phyloP scores from a whole-genome alignment of 1,284 basidiomycete genomes.

The Malassezia equina region DNA sequence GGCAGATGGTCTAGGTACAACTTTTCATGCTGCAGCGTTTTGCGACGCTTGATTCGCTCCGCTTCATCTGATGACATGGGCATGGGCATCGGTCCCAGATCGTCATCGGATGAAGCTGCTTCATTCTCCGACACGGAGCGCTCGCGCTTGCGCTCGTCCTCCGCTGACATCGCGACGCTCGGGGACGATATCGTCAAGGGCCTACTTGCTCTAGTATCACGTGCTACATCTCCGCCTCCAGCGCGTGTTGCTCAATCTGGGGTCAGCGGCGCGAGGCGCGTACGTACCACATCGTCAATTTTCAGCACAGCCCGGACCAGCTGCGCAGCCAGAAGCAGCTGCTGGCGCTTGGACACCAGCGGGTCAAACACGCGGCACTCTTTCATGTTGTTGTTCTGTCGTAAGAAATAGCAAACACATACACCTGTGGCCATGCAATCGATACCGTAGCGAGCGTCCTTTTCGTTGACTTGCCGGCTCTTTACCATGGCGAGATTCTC shows the following conservation, averaged over 20 bases:
- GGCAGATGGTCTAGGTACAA: constrained; percentile 86
- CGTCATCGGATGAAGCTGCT: constrained; percentile 2
- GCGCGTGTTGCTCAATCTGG: constrained; percentile 20
- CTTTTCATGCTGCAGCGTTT: constrained; percentile 59
- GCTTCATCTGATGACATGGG: background rate
- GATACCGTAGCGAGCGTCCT: constrained; percentile 74
- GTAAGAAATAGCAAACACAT: constrained; percentile 58
- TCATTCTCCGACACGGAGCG: background rate
- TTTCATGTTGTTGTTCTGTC: constrained; percentile 67
- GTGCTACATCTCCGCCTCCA: constrained; percentile 15
- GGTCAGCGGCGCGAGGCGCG: background rate
- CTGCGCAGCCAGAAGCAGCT: constrained; percentile 93
- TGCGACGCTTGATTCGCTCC: constrained; percentile 20
- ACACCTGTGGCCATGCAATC: constrained; percentile 79
- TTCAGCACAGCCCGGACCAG: constrained; percentile 53
- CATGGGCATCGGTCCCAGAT: constrained; percentile 15
- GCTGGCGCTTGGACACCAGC: constrained; percentile 90
- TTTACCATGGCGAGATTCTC: constrained; percentile 91
- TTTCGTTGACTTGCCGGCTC: constrained; percentile 80
- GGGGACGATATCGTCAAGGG: background rate
- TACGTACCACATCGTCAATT: constrained; percentile 45
- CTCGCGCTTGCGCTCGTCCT: constrained; percentile 5
- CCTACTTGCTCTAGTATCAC: background rate
- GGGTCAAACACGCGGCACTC: constrained; percentile 94
- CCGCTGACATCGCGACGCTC: background rate